Base-by-base conservation (phyloP, 1,139 yeast species). In the Blastobotrys arbuscula region DNA sequence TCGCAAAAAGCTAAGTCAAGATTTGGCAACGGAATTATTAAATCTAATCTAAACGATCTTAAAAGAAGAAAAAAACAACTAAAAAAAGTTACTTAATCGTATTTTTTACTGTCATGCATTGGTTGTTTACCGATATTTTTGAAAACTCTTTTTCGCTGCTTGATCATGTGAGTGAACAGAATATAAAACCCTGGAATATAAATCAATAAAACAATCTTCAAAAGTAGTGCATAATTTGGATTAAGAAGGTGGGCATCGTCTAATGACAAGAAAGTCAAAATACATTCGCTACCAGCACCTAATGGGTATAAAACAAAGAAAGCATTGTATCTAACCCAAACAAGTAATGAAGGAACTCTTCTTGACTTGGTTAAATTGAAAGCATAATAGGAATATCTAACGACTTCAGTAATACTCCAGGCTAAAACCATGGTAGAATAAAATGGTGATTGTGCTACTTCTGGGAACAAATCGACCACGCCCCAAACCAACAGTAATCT, bases 371-470 rank as follows among this genome's bases (percentile, higher is more conserved):
- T 52, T 53, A 87, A 72, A 61, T 82, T 83, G 53, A 78, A 70
- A 47, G 95, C 95, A 64, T 72, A 94, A 71, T 79, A 92, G 41
- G 87, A 76, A 70, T 92, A 92, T 62, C 98, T 78, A 51, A 90
- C 82, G 45, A 88, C 77, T 67, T 92, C 99, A 31, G 97, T 88
- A 50, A 86, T 63, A 18, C 92, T 79, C 99, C 99, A 92, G 18
- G 97, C 92, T 48, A 81, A 62, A 42, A 82, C 75, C 66, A 92
- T 77, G 1, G 94, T 73, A 42, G 78, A 73, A 77, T 82, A 78
- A 49, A 81, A 71, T 54, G 78, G 55, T 58, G 62, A 59, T 76
- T 81, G 33, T 80, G 89, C 54, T 77, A 83, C 31, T 20, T 77
- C 64, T 12, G 97, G 97, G 59, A 89, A 74, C 16, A 76, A 65